Conservation (phyloP, 1,284 basidiomycete genomes). For the Ceratobasidium sp. region DNA sequence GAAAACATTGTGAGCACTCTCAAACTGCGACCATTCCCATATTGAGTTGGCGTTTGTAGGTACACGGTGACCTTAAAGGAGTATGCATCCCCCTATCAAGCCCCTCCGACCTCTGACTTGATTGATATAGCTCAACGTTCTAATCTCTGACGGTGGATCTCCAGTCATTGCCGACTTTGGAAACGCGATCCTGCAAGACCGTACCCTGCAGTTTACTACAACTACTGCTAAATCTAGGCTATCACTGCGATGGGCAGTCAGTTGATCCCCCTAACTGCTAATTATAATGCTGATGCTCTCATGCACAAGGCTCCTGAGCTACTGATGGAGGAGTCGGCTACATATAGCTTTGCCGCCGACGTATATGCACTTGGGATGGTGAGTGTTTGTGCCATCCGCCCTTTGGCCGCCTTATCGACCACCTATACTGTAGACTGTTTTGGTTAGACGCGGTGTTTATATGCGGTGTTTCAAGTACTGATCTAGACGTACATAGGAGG, state of each 20-base stretch:
- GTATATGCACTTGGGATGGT: slow-evolving; percentile 31
- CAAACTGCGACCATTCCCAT: not conserved
- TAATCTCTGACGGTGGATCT: not conserved
- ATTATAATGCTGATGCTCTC: no score
- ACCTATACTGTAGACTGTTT: no score
- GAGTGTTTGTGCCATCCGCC: not conserved
- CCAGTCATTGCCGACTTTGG: not conserved
- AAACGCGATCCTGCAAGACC: not conserved
- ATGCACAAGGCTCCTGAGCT: slow-evolving; percentile 16
- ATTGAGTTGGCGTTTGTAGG: not conserved
- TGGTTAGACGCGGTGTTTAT: no score
- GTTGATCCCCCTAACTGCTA: not conserved
- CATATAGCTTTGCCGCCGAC: not conserved
- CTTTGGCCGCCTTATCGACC: no score
- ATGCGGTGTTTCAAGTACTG: no score
- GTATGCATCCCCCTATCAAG: no score
- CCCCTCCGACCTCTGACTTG: no score
- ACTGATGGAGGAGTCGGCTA: not conserved
- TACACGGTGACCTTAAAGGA: no score
- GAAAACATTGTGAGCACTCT: not conserved
- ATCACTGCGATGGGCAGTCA: not conserved
- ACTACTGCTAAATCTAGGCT: not conserved
- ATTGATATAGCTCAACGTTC: not conserved
- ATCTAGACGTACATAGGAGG: no score
- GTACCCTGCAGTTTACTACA: not conserved